Conservation (phyloP, 2,329 filamentous ascomycete species). For the Paracoccidioides lutzii region DNA sequence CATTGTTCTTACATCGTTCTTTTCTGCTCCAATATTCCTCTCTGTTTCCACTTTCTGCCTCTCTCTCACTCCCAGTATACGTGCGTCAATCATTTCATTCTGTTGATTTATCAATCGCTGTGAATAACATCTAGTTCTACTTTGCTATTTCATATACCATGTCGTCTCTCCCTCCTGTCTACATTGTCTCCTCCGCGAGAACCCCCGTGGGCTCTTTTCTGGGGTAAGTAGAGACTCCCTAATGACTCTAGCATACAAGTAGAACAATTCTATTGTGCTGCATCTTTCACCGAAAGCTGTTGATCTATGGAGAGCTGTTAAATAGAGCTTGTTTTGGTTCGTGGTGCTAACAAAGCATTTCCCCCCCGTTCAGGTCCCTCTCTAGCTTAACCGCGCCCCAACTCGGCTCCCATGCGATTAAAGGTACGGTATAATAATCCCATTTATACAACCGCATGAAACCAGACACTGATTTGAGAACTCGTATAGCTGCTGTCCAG, state of each 20-base stretch:
- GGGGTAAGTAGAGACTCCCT: conserved; percentile 47
- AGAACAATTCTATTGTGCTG: not conserved
- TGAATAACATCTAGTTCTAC: not conserved
- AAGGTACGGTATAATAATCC: conserved; percentile 45
- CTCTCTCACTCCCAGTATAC: too few species aligned
- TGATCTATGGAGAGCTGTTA: not conserved
- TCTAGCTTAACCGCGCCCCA: conserved; percentile 76
- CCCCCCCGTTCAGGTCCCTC: conserved; percentile 51
- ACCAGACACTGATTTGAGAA: not conserved
- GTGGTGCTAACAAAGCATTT: conserved; percentile 1
- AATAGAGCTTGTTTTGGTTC: not conserved
- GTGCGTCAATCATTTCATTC: not conserved
- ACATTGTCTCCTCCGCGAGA: conserved; percentile 84
- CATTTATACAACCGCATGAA: not conserved
- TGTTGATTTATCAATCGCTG: not conserved
- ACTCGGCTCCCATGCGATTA: conserved; percentile 83
- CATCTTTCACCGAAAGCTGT: too few species aligned
- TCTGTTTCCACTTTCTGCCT: not conserved
- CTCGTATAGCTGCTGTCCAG: conserved; percentile 55
- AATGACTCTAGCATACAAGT: not conserved
- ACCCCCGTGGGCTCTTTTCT: conserved; percentile 92
- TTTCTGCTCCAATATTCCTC: not conserved
- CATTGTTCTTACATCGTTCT: not conserved
- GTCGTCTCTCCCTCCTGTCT: conserved; percentile 67
- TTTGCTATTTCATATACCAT: conserved; percentile 6